These are phyloP conservation scores for Eleusine indica DNA, from an alignment of 176 grass and related monocot species.

Conservation along the genomic window DNA sequence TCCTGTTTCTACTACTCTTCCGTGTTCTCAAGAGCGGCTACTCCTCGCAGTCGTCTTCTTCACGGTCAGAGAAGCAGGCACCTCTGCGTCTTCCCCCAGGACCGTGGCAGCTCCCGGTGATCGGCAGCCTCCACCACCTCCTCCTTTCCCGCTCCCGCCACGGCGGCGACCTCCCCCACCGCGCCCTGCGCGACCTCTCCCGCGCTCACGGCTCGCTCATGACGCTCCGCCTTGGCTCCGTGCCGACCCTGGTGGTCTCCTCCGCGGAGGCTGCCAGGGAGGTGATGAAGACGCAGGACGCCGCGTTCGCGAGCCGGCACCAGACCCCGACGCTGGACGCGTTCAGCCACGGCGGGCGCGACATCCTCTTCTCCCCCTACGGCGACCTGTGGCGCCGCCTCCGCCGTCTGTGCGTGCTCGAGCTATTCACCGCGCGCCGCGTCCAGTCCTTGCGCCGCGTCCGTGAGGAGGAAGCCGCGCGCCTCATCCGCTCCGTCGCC, in stretches of 20 bases:
- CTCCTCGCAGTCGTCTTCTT: neutral
- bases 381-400: conserved; percentile 45
- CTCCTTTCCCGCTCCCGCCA: neutral
- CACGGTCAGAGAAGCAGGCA: too few species aligned
- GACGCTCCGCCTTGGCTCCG: conserved; percentile 39
- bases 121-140: conserved; percentile 51
- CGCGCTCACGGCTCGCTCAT: conserved; percentile 33
- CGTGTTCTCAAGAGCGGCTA: neutral
- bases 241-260: conserved; percentile 38
- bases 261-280: conserved; percentile 36
- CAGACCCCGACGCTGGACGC: conserved; percentile 10
- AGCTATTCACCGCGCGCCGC: conserved; percentile 42
- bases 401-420: conserved; percentile 36
- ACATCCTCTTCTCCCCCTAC: conserved; percentile 45
- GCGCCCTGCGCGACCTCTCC: conserved; percentile 4
- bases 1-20: neutral
- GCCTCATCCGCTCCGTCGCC: conserved; percentile 33
- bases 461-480: conserved; percentile 24
- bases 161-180: conserved; percentile 25
- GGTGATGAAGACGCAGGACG: conserved; percentile 41
- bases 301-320: conserved; percentile 35
- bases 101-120: conserved; percentile 34
- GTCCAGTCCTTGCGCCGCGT: conserved; percentile 28
- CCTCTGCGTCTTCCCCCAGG: conserved; percentile 10
- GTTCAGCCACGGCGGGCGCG: neutral